Conservation (phyloP, 345 rosid genomes). For the Gossypium arboreum region DNA sequence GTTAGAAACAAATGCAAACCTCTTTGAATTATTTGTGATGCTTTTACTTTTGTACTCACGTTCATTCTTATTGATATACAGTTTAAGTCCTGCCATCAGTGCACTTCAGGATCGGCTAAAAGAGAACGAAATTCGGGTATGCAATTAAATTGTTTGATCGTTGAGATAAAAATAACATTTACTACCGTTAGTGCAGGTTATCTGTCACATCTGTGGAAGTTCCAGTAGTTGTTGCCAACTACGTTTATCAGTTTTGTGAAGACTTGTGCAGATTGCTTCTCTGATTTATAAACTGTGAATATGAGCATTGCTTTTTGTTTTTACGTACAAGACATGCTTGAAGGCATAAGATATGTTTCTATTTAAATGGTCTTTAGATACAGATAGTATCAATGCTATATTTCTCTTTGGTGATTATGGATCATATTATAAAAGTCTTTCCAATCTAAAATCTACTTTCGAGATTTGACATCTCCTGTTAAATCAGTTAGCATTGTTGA, state of each 20-base stretch:
- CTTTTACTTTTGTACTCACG: conserved; percentile 14
- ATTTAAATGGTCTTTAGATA: background rate
- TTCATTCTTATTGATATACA: conserved; percentile 30
- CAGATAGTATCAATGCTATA: background rate
- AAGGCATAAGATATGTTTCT: background rate
- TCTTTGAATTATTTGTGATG: conserved; percentile 10
- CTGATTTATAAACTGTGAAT: background rate
- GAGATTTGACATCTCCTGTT: conserved; percentile 6
- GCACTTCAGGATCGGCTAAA: conserved; percentile 81
- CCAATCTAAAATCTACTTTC: background rate
- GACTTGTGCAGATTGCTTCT: background rate
- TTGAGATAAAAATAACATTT: background rate
- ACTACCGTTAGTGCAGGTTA: background rate
- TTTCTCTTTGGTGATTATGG: background rate
- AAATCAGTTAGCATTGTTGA: conserved; percentile 57
- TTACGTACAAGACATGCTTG: conserved; percentile 1
- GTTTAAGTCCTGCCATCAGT: conserved; percentile 88
- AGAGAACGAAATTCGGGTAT: conserved; percentile 90
- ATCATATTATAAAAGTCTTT: background rate
- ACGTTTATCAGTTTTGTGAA: background rate
- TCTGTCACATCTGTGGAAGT: background rate
- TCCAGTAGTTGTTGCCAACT: background rate
- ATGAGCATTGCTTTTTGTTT: background rate
- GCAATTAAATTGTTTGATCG: background rate
- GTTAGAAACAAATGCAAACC: conserved; percentile 38